Conservation (phyloP, 1,284 basidiomycete species). For the Leccinum pachyderme region DNA sequence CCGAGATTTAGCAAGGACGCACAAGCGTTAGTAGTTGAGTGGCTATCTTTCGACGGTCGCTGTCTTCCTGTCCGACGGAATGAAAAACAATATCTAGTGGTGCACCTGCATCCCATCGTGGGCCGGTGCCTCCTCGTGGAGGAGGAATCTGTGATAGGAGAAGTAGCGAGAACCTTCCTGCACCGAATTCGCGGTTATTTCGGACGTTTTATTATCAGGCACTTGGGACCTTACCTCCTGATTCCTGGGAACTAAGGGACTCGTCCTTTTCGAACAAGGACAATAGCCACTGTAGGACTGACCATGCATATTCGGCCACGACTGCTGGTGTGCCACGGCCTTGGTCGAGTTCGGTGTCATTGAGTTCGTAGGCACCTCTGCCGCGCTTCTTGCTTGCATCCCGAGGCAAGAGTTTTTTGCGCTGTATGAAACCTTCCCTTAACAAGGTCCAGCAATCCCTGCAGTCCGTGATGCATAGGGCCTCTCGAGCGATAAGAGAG, state of each 20-base stretch:
- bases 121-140: conserved; percentile 44
- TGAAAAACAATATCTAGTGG: conserved; percentile 57
- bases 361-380: conserved; percentile 20
- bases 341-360: conserved; percentile 27
- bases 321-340: conserved; percentile 32
- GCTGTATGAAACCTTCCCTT: conserved; percentile 49
- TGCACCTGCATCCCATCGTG: conserved; percentile 56
- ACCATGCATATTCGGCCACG: conserved; percentile 63
- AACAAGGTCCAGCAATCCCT: conserved; percentile 64
- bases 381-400: conserved; percentile 35
- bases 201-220: background rate
- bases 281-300: conserved; percentile 62
- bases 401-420: conserved; percentile 33
- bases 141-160: conserved; percentile 66
- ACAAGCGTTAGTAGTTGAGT: conserved; percentile 53
- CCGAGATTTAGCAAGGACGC: conserved; percentile 16
- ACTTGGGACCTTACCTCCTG: conserved; percentile 20
- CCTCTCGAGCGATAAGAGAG: conserved; percentile 54
- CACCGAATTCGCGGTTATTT: conserved; percentile 10
- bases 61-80: conserved; percentile 46
- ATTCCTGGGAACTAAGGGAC: conserved; percentile 29
- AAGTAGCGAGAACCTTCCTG: conserved; percentile 57
- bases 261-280: conserved; percentile 65
- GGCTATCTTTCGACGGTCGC: conserved; percentile 44
- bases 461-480: conserved; percentile 49